These are phyloP conservation scores for Pseudonitzschia pungens DNA, from an alignment of 108 stramenopile genomes.

Conservation along the genomic window DNA sequence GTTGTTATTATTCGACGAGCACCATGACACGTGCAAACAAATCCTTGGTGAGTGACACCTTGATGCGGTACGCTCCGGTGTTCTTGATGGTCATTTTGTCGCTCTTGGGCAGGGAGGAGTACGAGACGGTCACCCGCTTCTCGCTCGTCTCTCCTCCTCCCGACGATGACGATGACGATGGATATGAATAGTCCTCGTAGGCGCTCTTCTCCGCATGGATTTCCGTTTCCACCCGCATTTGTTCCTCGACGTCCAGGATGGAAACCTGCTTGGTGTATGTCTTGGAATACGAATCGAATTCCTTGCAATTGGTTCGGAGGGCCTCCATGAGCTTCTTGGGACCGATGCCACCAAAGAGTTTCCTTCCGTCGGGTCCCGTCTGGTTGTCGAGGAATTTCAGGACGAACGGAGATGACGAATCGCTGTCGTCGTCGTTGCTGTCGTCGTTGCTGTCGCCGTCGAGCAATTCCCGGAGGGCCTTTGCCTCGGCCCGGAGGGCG, in stretches of 20 bases:
- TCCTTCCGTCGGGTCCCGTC: conserved; percentile 73
- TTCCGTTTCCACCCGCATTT: neutral
- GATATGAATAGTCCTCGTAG: conserved; percentile 42
- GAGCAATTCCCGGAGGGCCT: neutral
- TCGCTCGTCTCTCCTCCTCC: conserved; percentile 37
- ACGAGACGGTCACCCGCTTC: neutral
- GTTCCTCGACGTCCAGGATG: neutral
- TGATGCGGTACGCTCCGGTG: conserved; percentile 53
- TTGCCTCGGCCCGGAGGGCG: neutral
- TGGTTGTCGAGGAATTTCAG: conserved; percentile 39
- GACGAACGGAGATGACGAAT: conserved; percentile 28
- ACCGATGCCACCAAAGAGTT: conserved; percentile 76
- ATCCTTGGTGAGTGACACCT: conserved; percentile 50
- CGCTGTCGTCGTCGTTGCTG: too few species aligned
- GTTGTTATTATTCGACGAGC: conserved; percentile 28
- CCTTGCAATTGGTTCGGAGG: neutral
- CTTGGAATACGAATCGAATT: conserved; percentile 19
- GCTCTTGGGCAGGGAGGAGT: conserved; percentile 4
- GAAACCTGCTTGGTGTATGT: neutral
- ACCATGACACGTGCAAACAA: conserved; percentile 53
- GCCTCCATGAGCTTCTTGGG: conserved; percentile 54
- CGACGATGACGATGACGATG: conserved; percentile 13
- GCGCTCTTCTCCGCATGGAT: neutral
- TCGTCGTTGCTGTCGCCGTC: neutral
- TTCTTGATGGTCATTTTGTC: conserved; percentile 64